Conservation (phyloP, 768 basidiomycete species). For the Boletus rex-veris region DNA sequence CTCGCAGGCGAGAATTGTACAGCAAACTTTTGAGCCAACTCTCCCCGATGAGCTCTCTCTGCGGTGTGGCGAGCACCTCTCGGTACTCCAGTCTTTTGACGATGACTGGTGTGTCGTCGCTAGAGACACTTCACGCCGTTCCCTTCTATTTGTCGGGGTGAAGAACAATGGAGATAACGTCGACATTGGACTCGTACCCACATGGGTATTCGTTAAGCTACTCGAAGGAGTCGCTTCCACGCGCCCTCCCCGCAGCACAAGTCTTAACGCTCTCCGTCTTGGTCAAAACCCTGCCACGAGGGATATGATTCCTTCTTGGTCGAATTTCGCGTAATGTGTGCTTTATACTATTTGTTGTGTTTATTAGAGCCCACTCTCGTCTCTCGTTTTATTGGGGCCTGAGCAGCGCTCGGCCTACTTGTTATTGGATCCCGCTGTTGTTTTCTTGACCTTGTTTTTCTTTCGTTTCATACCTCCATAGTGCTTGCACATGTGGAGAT, state of each 20-base stretch:
- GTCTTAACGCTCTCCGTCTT: slow-evolving; percentile 47
- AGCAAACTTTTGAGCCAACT: slow-evolving; percentile 62
- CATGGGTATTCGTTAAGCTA: slow-evolving; percentile 72
- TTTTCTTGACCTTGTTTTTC: not conserved
- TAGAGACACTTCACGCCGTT: slow-evolving; percentile 46
- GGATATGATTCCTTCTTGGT: slow-evolving; percentile 64
- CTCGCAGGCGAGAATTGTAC: slow-evolving; percentile 50
- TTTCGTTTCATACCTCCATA: not conserved
- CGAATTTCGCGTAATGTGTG: slow-evolving; percentile 5
- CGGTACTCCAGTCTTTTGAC: slow-evolving; percentile 63
- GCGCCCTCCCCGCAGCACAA: slow-evolving; percentile 60
- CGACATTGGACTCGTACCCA: slow-evolving; percentile 70
- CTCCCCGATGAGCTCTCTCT: slow-evolving; percentile 72
- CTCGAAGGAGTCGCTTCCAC: slow-evolving; percentile 55
- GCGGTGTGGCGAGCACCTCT: slow-evolving; percentile 54
- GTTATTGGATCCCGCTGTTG: not conserved
- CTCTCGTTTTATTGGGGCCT: not conserved
- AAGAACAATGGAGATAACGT: slow-evolving; percentile 36
- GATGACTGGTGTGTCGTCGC: slow-evolving; percentile 81
- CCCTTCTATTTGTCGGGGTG: slow-evolving; percentile 18
- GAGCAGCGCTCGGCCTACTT: not conserved
- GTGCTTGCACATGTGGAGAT: not conserved
- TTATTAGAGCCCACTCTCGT: not conserved
- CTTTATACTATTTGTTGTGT: not conserved
- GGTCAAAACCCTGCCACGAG: slow-evolving; percentile 33